Evolutionary conservation across 768 basidiomycete species (phyloP).

Genomic region (Leccinum truebloodii): DNA sequence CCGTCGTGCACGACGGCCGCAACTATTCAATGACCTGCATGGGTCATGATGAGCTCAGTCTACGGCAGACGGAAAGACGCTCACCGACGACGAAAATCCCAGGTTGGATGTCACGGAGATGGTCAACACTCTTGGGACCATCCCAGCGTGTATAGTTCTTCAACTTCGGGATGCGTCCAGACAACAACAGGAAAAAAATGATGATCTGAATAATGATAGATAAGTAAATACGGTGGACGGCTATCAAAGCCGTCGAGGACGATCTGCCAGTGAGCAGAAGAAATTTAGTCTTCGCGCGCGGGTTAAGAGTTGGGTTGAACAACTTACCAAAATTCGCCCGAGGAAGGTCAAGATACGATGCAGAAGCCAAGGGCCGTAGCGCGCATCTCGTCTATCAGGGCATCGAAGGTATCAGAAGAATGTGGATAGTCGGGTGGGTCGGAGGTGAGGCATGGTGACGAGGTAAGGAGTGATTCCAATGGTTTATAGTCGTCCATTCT

Average conservation of each 20-base stretch:
- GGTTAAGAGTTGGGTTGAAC: background rate
- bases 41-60: background rate
- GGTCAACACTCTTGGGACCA: background rate
- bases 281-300: constrained; percentile 1
- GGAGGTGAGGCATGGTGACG: background rate
- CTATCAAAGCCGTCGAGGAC: constrained; percentile 12
- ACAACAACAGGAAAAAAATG: background rate
- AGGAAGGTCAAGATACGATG: background rate
- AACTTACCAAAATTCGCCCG: background rate
- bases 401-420: background rate
- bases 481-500: background rate
- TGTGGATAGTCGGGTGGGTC: background rate
- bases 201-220: constrained; percentile 16
- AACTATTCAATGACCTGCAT: constrained; percentile 77
- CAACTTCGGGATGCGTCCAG: background rate
- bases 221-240: constrained; percentile 1
- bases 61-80: constrained; percentile 1
- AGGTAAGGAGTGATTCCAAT: background rate
- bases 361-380: background rate
- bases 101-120: constrained; percentile 1
- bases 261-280: background rate
- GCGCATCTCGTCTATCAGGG: background rate
- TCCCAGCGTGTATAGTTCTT: background rate
- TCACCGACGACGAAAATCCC: constrained; percentile 27
- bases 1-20: constrained; percentile 80